Evolutionary conservation across 1,139 yeast species (phyloP), one percentile per base, ranked within the genome.

Genomic region (Entelexis sorbosivorans): DNA sequence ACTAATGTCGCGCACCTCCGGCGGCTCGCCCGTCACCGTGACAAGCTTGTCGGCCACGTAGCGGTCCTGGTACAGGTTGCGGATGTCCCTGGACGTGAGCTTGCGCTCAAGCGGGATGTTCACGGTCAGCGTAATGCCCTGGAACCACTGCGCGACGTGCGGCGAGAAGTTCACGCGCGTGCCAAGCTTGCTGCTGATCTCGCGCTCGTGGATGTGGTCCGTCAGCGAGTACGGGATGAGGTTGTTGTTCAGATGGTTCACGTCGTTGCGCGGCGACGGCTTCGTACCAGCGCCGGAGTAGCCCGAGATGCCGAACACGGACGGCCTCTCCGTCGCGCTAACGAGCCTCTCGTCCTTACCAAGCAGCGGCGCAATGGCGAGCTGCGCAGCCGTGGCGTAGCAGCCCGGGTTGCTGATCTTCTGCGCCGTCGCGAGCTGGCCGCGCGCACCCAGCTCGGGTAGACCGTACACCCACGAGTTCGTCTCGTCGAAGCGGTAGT

Each of bases 271-370:
- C 55, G 95, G 95, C 8, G 96, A 85, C 52, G 98, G 98, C 70
- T 93, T 91, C 49, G 99, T 89, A 58, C 98, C 98, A 17, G 98
- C 98, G 54, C 99, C 99, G 20, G 98, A 89, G 68, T 91, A 91
- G 45, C 99, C 99, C 47, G 96, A 86, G 38, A 91, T 93, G 65
- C 98, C 98, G 66, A 91, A 91, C 20, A 91, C 74, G 5, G 87
- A 73, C 48, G 99, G 97, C 35, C 76, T 73, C 29, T 93, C 91
- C 43, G 79, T 69, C 34, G 61, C 61, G 19, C 69, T 66, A 29
- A 69, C 62, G 19, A 38, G 45, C 64, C 75, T 77, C 36, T 81
- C 78, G 36, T 32, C 45, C 33, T 29, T 29, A 16, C 33, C 39
- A 16, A 44, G 47, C 62, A 93, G 73, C 33, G 98, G 99, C 40